These are phyloP conservation scores for Coriolopsis trogii DNA, from an alignment of 1,284 basidiomycete genomes.

Conservation along the genomic window DNA sequence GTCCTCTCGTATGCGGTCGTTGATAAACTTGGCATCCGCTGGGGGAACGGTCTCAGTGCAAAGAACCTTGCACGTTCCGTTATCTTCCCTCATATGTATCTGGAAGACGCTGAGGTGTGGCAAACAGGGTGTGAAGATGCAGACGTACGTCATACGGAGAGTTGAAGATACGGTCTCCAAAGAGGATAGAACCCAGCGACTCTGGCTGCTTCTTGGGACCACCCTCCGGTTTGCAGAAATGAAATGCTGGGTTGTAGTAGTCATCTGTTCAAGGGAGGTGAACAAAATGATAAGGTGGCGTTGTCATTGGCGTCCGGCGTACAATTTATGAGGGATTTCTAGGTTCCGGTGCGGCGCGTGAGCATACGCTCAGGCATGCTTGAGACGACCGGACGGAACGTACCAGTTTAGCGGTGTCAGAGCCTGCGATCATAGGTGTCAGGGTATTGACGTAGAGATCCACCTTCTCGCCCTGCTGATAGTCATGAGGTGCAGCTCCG, in stretches of 20 bases:
- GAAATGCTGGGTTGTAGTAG: constrained; percentile 85
- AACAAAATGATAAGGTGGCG: background rate
- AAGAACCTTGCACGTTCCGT: constrained; percentile 76
- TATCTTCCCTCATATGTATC: constrained; percentile 78
- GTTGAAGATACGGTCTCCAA: constrained; percentile 95
- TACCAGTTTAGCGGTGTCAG: constrained; percentile 79
- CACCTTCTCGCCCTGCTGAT: constrained; percentile 68
- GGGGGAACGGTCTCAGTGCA: constrained; percentile 67
- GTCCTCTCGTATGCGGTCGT: constrained; percentile 89
- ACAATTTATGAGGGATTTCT: constrained; percentile 89
- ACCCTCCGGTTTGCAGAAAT: constrained; percentile 84
- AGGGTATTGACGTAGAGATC: constrained; percentile 85
- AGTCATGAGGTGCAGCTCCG: constrained; percentile 82
- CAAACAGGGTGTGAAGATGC: background rate
- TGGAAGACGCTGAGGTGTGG: constrained; percentile 31
- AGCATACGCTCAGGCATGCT: too few species aligned
- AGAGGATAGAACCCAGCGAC: constrained; percentile 90
- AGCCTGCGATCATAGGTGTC: constrained; percentile 78
- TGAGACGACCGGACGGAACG: too few species aligned
- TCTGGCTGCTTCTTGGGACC: constrained; percentile 85
- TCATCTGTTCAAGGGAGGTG: constrained; percentile 59
- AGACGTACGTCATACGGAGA: constrained; percentile 81
- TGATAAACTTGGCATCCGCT: constrained; percentile 87
- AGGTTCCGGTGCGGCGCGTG: too few species aligned
- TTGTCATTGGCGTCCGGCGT: constrained; percentile 27